phyloP scores from a whole-genome alignment of 73 alveolate species.

The Durusdinium trenchii region DNA sequence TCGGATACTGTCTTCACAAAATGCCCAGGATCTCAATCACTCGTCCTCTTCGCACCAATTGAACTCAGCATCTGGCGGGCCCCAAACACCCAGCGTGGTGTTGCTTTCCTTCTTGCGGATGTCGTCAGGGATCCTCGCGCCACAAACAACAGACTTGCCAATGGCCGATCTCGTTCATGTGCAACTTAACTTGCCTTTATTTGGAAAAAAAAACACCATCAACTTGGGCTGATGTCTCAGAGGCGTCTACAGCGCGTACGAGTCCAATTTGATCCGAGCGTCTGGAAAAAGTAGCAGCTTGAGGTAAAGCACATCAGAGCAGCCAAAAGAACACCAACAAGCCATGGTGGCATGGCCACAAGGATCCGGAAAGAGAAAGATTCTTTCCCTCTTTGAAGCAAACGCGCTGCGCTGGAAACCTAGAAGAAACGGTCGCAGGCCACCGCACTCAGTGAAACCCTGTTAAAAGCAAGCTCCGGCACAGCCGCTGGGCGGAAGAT shows the following conservation, averaged over 20 bases:
- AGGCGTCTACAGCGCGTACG: too few relatives aligned
- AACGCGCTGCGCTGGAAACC: too few relatives aligned
- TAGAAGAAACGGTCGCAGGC: too few relatives aligned
- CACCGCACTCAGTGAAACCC: too few relatives aligned
- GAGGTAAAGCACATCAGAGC: slow-evolving; percentile 70
- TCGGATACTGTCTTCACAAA: neutral
- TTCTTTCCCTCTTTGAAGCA: too few relatives aligned
- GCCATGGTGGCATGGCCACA: slow-evolving; percentile 63
- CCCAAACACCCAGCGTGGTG: slow-evolving; percentile 55
- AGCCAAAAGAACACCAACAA: slow-evolving; percentile 46
- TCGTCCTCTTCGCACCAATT: slow-evolving; percentile 82
- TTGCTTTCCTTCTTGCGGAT: slow-evolving; percentile 26
- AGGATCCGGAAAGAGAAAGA: too few relatives aligned
- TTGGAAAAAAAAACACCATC: neutral
- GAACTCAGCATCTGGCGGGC: slow-evolving; percentile 82
- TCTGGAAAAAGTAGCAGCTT: slow-evolving; percentile 60
- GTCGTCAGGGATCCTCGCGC: slow-evolving; percentile 52
- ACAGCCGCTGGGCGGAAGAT: too few relatives aligned
- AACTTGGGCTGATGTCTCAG: too few relatives aligned
- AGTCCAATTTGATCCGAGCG: too few relatives aligned
- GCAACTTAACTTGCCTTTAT: neutral
- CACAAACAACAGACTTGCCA: neutral
- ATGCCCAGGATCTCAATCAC: neutral
- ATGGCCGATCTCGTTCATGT: neutral
- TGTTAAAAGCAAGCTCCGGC: too few relatives aligned